Conservation (phyloP, 2,329 filamentous ascomycete genomes). For the Trichophyton simii region DNA sequence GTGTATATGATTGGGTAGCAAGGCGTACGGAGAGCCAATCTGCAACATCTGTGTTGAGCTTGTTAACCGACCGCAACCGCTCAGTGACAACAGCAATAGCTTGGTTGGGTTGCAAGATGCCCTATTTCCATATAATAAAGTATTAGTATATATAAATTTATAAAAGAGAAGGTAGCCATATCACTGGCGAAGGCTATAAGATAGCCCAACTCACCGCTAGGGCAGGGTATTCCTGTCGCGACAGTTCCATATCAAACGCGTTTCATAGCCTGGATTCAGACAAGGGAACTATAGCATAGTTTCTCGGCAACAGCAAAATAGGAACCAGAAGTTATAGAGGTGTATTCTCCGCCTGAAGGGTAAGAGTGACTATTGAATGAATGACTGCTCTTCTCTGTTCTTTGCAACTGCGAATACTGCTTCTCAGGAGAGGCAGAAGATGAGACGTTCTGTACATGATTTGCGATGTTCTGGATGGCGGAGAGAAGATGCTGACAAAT, state of each 20-base stretch:
- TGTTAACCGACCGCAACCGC: conserved; percentile 73
- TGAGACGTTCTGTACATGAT: not conserved
- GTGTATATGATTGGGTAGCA: not conserved
- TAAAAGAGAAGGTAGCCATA: not conserved
- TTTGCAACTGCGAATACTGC: not conserved
- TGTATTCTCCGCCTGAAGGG: not conserved
- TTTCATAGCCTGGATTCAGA: not conserved
- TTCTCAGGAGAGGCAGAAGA: not conserved
- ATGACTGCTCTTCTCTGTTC: conserved; percentile 3
- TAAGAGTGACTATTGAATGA: conserved; percentile 3
- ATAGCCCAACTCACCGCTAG: conserved; percentile 61
- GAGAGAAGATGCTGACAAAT: not conserved
- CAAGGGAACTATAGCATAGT: not conserved
- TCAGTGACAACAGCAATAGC: conserved; percentile 74
- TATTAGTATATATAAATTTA: not conserved
- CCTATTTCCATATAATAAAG: conserved; percentile 39
- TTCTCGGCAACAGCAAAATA: not conserved
- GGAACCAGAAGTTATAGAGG: not conserved
- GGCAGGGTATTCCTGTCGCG: conserved; percentile 80
- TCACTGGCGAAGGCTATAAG: not conserved
- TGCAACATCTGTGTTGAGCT: conserved; percentile 79
- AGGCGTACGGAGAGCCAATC: conserved; percentile 82
- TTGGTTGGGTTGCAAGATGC: conserved; percentile 65
- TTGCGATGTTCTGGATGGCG: not conserved
- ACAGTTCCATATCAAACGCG: conserved; percentile 51